phyloP scores from a whole-genome alignment of 441 rosid genomes.

The Populus tomentosa region DNA sequence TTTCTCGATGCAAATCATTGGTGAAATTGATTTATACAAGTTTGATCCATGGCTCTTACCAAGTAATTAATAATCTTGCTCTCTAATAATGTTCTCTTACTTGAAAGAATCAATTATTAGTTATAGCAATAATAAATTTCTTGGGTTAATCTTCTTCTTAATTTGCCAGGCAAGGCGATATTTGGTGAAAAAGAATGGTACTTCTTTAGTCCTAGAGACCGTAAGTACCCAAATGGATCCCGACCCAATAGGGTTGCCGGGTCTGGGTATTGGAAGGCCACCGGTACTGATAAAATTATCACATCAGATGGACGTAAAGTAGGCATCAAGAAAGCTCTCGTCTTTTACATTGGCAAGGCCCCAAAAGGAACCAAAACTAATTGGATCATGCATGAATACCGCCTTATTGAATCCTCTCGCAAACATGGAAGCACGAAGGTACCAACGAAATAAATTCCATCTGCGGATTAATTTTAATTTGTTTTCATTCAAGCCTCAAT shows the following conservation, averaged over 20 bases:
- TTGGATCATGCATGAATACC: slow-evolving; percentile 99
- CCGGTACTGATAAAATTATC: slow-evolving; percentile 88
- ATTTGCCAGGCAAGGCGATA: slow-evolving; percentile 60
- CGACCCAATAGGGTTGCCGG: slow-evolving; percentile 95
- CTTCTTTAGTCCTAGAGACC: slow-evolving; percentile 85
- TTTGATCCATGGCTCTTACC: slow-evolving; percentile 91
- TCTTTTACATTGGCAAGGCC: slow-evolving; percentile 85
- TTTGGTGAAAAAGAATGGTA: slow-evolving; percentile 99
- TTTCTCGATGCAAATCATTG: slow-evolving; percentile 66
- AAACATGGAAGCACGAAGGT: slow-evolving; percentile 72
- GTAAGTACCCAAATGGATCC: slow-evolving; percentile 95
- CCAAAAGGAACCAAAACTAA: slow-evolving; percentile 95
- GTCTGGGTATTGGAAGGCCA: slow-evolving; percentile 97
- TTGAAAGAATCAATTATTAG: background rate
- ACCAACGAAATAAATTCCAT: background rate
- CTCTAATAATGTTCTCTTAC: background rate
- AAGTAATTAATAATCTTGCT: slow-evolving; percentile 33
- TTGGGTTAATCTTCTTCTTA: background rate
- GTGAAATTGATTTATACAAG: slow-evolving; percentile 87
- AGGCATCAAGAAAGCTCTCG: slow-evolving; percentile 92
- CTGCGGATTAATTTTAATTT: background rate
- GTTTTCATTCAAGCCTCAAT: background rate
- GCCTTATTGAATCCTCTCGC: slow-evolving; percentile 52
- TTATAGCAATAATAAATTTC: background rate
- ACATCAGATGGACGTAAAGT: slow-evolving; percentile 67